Evolutionary conservation across 2,329 filamentous ascomycete genomes (phyloP), one percentile per base, ranked within the genome.

Genomic region (Verticillium isaacii): DNA sequence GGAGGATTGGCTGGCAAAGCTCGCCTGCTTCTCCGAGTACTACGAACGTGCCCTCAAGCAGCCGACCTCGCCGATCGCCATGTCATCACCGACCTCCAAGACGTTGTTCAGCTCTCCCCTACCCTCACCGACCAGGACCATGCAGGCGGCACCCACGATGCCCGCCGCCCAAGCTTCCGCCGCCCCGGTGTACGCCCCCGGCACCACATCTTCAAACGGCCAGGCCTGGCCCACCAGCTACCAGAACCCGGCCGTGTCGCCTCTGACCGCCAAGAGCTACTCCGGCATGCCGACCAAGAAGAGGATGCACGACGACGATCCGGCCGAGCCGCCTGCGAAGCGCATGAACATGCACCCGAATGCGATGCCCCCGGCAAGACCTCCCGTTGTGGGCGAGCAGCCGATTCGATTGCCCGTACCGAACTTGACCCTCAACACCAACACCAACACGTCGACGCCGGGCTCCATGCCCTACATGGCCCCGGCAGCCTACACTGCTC

Each of bases 21-120:
- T 98, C 60, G 85, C 89, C 59, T 89, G 89, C 67, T 97, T 97
- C 72, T 88, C 89, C 66, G 87, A 89, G 59, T 97, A 93, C 76
- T 93, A 92, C 76, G 88, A 93, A 67, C 84, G 85, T 62, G 90
- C 91, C 34, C 83, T 83, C 36, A 74, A 74, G 60, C 69, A 64
- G 23, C 59, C 65, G 59, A 61, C 70, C 11, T 78, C 81, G 57
- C 75, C 80, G 17, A 65, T 80, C 54, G 71, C 73, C 61, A 69
- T 79, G 5, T 72, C 78, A 2, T 80, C 80, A 32, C 78, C 76
- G 74, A 70, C 39, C 74, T 70, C 62, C 74, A 70, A 61, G 66
- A 71, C 52, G 12, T 8, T 52, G n/a, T 78, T 75, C 60, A 71
- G 70, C 37, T 82, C 84, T 0, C 81, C 82, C n/a, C 62, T 82